Conservation (phyloP, 495 filamentous ascomycete genomes). For the Beverwykella pulmonaria region DNA sequence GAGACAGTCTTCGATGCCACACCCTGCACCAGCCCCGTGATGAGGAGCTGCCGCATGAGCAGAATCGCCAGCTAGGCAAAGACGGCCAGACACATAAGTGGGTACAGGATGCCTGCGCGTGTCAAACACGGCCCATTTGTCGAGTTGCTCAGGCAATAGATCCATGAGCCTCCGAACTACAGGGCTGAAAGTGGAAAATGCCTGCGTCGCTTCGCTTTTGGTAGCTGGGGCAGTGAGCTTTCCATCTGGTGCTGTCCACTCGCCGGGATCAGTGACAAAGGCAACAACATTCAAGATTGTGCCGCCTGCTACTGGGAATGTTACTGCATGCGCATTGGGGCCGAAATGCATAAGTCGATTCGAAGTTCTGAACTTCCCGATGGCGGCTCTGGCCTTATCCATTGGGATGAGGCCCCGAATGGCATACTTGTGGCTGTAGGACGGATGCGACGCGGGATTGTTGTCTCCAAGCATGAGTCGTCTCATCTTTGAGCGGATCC, state of each 20-base stretch:
- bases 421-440: constrained; percentile 55
- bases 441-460: constrained; percentile 40
- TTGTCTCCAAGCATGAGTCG: constrained; percentile 50
- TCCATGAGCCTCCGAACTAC: constrained; percentile 47
- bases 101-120: constrained; percentile 50
- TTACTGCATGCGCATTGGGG: constrained; percentile 50
- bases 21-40: constrained; percentile 58
- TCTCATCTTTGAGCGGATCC: constrained; percentile 58
- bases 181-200: constrained; percentile 48
- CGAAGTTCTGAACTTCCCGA: constrained; percentile 49
- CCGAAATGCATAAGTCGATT: constrained; percentile 53
- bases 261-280: constrained; percentile 48
- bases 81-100: constrained; percentile 45
- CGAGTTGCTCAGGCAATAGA: constrained; percentile 51
- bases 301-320: constrained; percentile 50
- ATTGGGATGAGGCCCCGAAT: constrained; percentile 60
- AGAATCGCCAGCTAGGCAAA: constrained; percentile 52
- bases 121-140: constrained; percentile 63
- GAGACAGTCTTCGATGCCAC: constrained; percentile 59
- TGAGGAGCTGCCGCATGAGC: constrained; percentile 52
- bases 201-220: not conserved
- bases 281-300: constrained; percentile 54
- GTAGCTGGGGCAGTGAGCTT: not conserved
- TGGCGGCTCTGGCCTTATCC: constrained; percentile 44
- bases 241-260: constrained; percentile 46